Evolutionary conservation across 139 green algal species (phyloP).

Genomic region (Tetradesmus obliquus): DNA sequence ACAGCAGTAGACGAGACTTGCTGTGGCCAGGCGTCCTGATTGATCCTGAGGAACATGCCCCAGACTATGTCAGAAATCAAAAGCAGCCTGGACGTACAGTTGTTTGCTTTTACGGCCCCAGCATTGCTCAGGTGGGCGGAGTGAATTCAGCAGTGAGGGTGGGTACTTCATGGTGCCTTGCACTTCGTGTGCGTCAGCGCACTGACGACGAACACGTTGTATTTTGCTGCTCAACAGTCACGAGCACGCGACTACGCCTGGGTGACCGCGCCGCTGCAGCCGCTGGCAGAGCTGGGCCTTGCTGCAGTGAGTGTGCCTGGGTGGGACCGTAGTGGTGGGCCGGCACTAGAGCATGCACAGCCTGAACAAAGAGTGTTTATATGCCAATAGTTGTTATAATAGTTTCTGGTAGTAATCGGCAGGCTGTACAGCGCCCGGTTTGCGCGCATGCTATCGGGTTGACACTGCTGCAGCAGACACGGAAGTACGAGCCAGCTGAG

Average conservation of each 20-base stretch:
- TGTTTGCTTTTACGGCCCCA: conserved; percentile 25
- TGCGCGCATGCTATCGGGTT: background rate
- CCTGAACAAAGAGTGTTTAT: background rate
- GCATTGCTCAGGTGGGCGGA: conserved; percentile 11
- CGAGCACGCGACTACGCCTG: background rate
- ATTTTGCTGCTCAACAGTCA: background rate
- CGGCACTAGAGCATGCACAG: background rate
- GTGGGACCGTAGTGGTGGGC: background rate
- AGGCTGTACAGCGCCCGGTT: background rate
- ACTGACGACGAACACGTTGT: background rate
- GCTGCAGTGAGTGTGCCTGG: background rate
- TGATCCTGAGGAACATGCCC: background rate
- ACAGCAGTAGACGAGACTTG: conserved; percentile 2
- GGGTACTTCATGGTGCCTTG: conserved; percentile 4
- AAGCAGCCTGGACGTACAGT: background rate
- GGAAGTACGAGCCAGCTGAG: background rate
- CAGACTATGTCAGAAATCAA: background rate
- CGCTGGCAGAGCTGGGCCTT: background rate
- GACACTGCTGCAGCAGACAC: background rate
- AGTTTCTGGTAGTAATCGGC: background rate
- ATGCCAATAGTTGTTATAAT: background rate
- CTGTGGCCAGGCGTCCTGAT: conserved; percentile 2
- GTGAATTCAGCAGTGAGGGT: conserved; percentile 5
- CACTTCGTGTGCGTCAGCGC: background rate
- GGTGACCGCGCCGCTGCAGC: background rate